phyloP scores from a whole-genome alignment of 805 yeast genomes.

The Hanseniaspora singularis region DNA sequence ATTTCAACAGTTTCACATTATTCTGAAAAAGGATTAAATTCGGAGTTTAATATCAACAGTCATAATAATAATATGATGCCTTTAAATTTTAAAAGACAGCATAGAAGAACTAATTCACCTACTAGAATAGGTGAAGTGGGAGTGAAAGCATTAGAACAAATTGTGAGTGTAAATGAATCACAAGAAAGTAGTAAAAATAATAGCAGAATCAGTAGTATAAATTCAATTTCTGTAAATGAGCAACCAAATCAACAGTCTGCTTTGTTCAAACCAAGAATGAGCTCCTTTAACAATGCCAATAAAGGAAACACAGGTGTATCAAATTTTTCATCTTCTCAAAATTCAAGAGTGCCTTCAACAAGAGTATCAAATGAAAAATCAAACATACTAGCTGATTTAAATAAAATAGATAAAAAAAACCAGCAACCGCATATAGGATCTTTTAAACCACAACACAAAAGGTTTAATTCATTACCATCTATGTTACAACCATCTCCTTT shows the following conservation, averaged over 20 bases:
- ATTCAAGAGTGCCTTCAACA: constrained; percentile 4
- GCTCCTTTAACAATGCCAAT: background rate
- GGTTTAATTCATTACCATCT: constrained; percentile 34
- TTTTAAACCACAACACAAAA: constrained; percentile 25
- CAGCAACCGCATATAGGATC: background rate
- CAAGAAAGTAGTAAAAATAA: constrained; percentile 9
- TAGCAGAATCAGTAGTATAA: background rate
- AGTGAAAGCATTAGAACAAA: constrained; percentile 38
- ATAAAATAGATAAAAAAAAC: background rate
- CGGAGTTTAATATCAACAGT: background rate
- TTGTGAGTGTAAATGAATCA: constrained; percentile 14
- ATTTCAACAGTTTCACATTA: constrained; percentile 4
- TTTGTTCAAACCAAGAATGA: constrained; percentile 3
- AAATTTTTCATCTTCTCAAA: background rate
- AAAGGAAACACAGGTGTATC: background rate
- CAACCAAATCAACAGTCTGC: background rate
- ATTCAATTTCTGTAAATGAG: background rate
- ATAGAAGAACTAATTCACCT: constrained; percentile 45
- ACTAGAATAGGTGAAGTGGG: constrained; percentile 65
- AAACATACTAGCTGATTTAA: background rate
- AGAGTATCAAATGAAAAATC: background rate
- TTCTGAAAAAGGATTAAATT: background rate
- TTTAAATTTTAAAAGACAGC: constrained; percentile 7
- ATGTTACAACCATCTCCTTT: constrained; percentile 12
- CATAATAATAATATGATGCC: background rate